Percentiles rank a stretch among this genome's conserved stretches.
Conservation (phyloP, 306 rosid genomes). For the Gynostemma pentaphyllum region DNA sequence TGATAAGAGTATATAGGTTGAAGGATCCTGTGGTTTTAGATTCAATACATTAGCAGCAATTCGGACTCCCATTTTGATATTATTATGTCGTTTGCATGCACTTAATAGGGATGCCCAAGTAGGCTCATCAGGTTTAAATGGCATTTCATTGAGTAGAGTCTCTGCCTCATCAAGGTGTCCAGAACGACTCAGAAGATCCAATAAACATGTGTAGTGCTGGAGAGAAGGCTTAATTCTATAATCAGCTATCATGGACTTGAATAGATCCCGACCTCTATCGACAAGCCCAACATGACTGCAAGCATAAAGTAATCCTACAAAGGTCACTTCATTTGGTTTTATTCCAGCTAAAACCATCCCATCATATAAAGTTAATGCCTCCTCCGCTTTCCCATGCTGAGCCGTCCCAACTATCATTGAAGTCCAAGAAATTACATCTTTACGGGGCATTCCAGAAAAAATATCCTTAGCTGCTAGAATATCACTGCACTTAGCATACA, state of each 20-base stretch:
- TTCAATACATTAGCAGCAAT: constrained; percentile 45
- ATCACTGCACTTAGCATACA: constrained; percentile 88
- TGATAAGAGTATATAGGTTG: constrained; percentile 55
- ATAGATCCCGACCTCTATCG: constrained; percentile 46
- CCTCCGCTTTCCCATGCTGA: constrained; percentile 65
- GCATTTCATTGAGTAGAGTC: constrained; percentile 42
- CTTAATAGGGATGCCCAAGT: constrained; percentile 85
- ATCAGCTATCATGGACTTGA: constrained; percentile 52
- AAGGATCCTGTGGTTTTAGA: constrained; percentile 52
- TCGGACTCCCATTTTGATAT: constrained; percentile 48
- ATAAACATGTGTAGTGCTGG: constrained; percentile 77
- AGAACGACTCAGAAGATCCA: constrained; percentile 80
- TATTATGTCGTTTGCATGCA: constrained; percentile 62
- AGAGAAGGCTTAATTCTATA: constrained; percentile 57
- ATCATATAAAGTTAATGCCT: constrained; percentile 58
- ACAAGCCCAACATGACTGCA: constrained; percentile 77
- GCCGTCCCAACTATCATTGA: constrained; percentile 77
- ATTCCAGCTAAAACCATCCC: constrained; percentile 47
- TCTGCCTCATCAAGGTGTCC: constrained; percentile 85
- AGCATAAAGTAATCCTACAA: constrained; percentile 77
- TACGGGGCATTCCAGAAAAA: constrained; percentile 37
- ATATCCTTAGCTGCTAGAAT: constrained; percentile 50
- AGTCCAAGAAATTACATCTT: constrained; percentile 85
- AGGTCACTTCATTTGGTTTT: constrained; percentile 80
- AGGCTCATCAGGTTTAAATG: constrained; percentile 69